These are phyloP conservation scores for Sporothrix protearum DNA, from an alignment of 2,329 filamentous ascomycete genomes.

Conservation along the genomic window DNA sequence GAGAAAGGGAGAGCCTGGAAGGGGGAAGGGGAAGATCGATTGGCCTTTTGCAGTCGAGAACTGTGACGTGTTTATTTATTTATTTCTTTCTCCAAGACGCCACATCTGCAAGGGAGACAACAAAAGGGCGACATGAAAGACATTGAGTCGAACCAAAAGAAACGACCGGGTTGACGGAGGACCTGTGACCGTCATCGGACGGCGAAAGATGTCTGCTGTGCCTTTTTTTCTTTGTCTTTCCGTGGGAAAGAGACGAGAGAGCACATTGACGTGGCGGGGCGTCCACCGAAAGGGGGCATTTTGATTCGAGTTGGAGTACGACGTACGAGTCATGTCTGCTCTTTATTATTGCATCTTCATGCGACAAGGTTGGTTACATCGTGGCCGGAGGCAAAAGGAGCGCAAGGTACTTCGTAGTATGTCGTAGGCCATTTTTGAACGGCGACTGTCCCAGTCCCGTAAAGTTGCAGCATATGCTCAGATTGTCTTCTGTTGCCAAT, in stretches of 20 bases:
- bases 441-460: neutral
- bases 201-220: neutral
- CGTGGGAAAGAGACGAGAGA: neutral
- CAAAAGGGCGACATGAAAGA: neutral
- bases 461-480: neutral
- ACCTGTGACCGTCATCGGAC: neutral
- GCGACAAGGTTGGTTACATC: neutral
- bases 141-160: too few relatives aligned
- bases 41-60: neutral
- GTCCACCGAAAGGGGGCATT: neutral
- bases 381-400: neutral
- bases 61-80: neutral
- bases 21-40: neutral
- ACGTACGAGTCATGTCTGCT: neutral
- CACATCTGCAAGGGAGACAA: neutral
- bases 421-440: neutral
- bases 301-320: neutral
- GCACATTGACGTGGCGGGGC: neutral
- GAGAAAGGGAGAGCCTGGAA: neutral
- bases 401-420: neutral
- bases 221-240: neutral
- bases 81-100: neutral
- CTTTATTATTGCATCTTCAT: conserved; percentile 8
- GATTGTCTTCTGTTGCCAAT: neutral
- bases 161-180: neutral